These are phyloP conservation scores for Lactifluus subvellereus DNA, from an alignment of 768 basidiomycete species.

Conservation along the genomic window DNA sequence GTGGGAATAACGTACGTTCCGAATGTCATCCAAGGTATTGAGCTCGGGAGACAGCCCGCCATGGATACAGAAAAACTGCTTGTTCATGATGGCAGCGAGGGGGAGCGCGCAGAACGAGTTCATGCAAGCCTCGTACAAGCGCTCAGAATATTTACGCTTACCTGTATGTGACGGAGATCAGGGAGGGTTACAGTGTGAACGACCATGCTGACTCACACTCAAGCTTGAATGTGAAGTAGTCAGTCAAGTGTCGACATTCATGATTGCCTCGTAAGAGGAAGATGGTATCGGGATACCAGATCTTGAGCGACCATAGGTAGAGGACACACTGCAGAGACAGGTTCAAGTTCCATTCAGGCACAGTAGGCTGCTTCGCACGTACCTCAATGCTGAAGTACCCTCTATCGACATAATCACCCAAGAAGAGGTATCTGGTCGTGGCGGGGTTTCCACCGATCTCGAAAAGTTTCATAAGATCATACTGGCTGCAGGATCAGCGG, in stretches of 20 bases:
- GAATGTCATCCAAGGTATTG: slow-evolving; percentile 91
- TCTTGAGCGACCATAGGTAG: slow-evolving; percentile 97
- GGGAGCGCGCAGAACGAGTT: slow-evolving; percentile 94
- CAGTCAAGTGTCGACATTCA: slow-evolving; percentile 96
- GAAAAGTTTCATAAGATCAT: slow-evolving; percentile 75
- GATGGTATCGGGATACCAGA: slow-evolving; percentile 97
- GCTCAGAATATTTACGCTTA: slow-evolving; percentile 98
- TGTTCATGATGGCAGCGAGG: slow-evolving; percentile 97
- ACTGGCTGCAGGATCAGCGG: slow-evolving; percentile 36
- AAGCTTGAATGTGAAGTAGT: slow-evolving; percentile 98
- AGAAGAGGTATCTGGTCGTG: slow-evolving; percentile 66
- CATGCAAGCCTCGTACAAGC: slow-evolving; percentile 96
- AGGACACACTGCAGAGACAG: slow-evolving; percentile 70
- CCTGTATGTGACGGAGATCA: slow-evolving; percentile 41
- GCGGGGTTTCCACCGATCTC: slow-evolving; percentile 73
- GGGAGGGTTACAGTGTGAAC: background rate
- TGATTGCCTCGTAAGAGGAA: slow-evolving; percentile 98
- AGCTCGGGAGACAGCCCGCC: slow-evolving; percentile 95
- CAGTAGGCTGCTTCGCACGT: slow-evolving; percentile 15
- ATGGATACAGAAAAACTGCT: slow-evolving; percentile 98
- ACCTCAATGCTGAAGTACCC: slow-evolving; percentile 76
- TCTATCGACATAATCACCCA: slow-evolving; percentile 71
- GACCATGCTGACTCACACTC: slow-evolving; percentile 61
- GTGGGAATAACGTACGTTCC: slow-evolving; percentile 49
- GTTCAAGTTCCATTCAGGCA: slow-evolving; percentile 14